Evolutionary conservation across 805 yeast species (phyloP).

Genomic region (Schwanniomyces vanrijiae): DNA sequence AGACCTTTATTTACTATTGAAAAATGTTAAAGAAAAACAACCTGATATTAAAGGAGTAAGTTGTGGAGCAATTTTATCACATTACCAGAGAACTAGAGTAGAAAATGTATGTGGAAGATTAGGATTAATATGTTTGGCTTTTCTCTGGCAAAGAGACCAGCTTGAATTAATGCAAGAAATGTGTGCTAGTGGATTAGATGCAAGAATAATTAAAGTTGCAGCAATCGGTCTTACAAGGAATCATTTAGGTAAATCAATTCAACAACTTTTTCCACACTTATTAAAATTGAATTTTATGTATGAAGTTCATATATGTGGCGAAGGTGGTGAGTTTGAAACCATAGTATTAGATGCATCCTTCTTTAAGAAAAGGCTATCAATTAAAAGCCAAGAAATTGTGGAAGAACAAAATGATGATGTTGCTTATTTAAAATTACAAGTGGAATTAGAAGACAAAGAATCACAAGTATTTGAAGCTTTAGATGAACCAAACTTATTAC

Average conservation of each 20-base stretch:
- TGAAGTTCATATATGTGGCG: constrained; percentile 95
- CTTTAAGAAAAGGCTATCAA: constrained; percentile 52
- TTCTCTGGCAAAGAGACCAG: constrained; percentile 90
- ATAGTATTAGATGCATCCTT: constrained; percentile 89
- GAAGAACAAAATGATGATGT: constrained; percentile 66
- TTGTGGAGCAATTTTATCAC: constrained; percentile 93
- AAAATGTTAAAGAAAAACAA: constrained; percentile 46
- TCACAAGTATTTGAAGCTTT: constrained; percentile 12
- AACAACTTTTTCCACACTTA: constrained; percentile 60
- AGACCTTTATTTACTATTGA: constrained; percentile 62
- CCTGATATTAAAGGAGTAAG: constrained; percentile 85
- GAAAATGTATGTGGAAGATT: constrained; percentile 84
- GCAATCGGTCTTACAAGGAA: constrained; percentile 73
- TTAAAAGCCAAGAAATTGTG: constrained; percentile 40
- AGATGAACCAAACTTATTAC: constrained; percentile 39
- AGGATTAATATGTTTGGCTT: constrained; percentile 68
- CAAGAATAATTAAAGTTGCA: constrained; percentile 88
- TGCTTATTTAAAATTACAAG: constrained; percentile 59
- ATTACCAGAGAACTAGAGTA: constrained; percentile 92
- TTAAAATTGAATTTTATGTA: constrained; percentile 56
- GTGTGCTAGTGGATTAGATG: constrained; percentile 67
- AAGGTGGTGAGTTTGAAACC: constrained; percentile 98
- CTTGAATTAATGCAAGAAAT: constrained; percentile 77
- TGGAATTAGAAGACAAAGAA: constrained; percentile 45
- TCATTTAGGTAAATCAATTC: constrained; percentile 70